Base-by-base conservation (phyloP, 1,284 basidiomycete species). In the Schizopora paradoxa region DNA sequence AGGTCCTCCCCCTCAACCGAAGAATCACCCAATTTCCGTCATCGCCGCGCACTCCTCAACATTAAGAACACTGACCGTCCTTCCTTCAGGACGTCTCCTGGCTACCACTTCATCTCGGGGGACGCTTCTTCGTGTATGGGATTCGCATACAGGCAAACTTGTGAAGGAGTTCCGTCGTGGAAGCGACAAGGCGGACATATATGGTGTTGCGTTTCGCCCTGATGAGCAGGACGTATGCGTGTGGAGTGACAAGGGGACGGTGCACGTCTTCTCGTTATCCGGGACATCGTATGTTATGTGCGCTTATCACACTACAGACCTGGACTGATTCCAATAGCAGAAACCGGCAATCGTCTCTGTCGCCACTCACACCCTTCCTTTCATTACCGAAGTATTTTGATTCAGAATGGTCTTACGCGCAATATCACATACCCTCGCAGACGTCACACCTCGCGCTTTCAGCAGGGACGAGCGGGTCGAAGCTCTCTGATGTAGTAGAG, bases 241-340 rank as follows among this genome's bases (percentile, higher is more conserved):
- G 6, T 91, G 91, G 87, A 95, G 91, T 61, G 94, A 98, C 65
- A 97, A 97, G 67, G 93, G 94, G 29, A 98, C 94, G 0, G 80
- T 98, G 3, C 93, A 98, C 61, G 73, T 95, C 18, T 93, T 93
- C 62, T 80, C 84, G 26, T 75, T 95, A 47, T 76, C 82, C 28
- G 77, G 78, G 7, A 62, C 75, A 51, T 76, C 78, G 84, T 87
- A 61, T 72, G 82, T 74, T 27, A 25, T 29, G 32, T 40, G 28
- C 8, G 13, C 31, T 34, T 23, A 25, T 47, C 41, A 36, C 10
- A 14, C 31, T 37, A 19, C 40, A 22, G 35, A 58, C 40, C 32
- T 13, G 50, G 45, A 43, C 27, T 47, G 48, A 35, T 47, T 25
- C 28, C 54, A 31, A 44, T 47, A 46, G 13, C 55, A 87, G 86